Evolutionary conservation across 495 filamentous ascomycete species (phyloP).

Genomic region (Baudoinia panamericana): DNA sequence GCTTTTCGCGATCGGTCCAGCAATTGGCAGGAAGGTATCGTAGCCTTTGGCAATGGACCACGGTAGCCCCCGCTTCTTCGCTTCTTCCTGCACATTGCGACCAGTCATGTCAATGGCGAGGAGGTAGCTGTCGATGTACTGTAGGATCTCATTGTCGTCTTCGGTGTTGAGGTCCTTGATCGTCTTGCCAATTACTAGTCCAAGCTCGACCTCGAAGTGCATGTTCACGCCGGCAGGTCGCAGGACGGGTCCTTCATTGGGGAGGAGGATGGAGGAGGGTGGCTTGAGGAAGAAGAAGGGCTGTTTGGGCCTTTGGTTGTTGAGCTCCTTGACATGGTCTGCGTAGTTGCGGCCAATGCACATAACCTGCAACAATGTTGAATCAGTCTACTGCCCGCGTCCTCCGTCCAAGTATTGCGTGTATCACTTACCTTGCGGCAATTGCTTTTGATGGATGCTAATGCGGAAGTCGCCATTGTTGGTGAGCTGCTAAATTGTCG

Average conservation of each 20-base stretch:
- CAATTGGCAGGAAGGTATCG: constrained; percentile 88
- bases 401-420: background rate
- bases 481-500: constrained; percentile 1
- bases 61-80: constrained; percentile 91
- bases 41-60: constrained; percentile 95
- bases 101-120: constrained; percentile 89
- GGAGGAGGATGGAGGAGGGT: constrained; percentile 63
- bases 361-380: constrained; percentile 52
- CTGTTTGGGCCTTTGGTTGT: constrained; percentile 69
- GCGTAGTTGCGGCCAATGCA: constrained; percentile 90
- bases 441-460: constrained; percentile 12
- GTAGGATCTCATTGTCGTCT: constrained; percentile 42
- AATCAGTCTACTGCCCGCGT: background rate
- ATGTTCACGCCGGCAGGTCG: constrained; percentile 67
- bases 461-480: constrained; percentile 4
- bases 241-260: constrained; percentile 66
- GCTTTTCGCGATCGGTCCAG: constrained; percentile 59
- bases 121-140: constrained; percentile 57
- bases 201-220: constrained; percentile 94
- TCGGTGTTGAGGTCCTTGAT: constrained; percentile 58
- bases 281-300: constrained; percentile 99
- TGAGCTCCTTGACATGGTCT: constrained; percentile 89
- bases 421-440: constrained; percentile 16
- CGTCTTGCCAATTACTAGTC: constrained; percentile 67
- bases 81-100: constrained; percentile 84